Base-by-base conservation (phyloP, 2,329 filamentous ascomycete species). In the Fusarium mangiferae region DNA sequence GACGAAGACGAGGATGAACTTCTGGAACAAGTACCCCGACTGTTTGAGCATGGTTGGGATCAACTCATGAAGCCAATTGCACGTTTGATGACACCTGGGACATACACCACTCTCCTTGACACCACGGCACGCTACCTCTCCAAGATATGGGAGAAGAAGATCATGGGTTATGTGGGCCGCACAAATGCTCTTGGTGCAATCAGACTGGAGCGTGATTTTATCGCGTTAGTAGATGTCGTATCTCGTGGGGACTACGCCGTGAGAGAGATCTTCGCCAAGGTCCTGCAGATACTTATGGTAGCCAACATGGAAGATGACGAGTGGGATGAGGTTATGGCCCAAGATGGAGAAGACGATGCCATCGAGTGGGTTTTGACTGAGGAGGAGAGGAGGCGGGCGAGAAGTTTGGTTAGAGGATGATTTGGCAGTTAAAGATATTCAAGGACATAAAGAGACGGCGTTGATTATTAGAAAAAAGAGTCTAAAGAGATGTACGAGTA, bases 271-370 rank as follows among this genome's bases (percentile, higher is more conserved):
- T 98, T 98, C 84, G 87, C 88, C 35, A 90, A 91, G 78, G 93
- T 93, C 66, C 87, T 88, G 67, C 94, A 98, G 86, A 92, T 98
- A 77, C 90, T 93, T 65, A 90, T 97, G 86, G 90, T 98, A 22
- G 91, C 96, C 80, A 96, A 95, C 76, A 97, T 98, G 94, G 95
- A 98, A 80, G 94, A 96, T 39, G 95, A 98, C 66, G 96, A 98
- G 83, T 98, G 95, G 93, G 93, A 96, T 54, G 94, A 96, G 82
- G 82, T 95, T 44, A 79, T 82, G 12, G 83, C 87, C 45, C 67
- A 80, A 30, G 83, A 86, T 38, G 87, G 84, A 41, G 89, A 91
- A 54, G 72, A 75, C 18, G 91, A 89, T 56, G 92, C 89, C 17
- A 90, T 96, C 79, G 87, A 88, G 57, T 95, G 93, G 93, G 88